Percentiles rank a stretch among this genome's conserved stretches.
Conservation (phyloP, 306 rosid species). For the Hippophae tibetana region DNA sequence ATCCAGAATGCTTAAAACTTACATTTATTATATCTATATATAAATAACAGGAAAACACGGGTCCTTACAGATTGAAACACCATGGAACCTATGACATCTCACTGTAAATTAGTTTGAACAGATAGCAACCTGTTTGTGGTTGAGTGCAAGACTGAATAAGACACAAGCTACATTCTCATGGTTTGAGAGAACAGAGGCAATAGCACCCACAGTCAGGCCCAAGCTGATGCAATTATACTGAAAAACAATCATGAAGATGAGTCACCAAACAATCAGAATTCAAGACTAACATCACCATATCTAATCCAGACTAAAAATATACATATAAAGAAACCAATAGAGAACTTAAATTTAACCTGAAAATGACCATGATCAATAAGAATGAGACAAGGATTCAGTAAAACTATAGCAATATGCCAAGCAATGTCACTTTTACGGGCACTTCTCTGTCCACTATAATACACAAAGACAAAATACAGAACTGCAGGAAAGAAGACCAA, state of each 20-base stretch:
- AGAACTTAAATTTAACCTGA: conserved; percentile 44
- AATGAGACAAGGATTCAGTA: conserved; percentile 65
- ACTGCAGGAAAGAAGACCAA: conserved; percentile 80
- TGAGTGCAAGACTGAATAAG: conserved; percentile 64
- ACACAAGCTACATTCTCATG: conserved; percentile 55
- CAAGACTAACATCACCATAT: neutral
- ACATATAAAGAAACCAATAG: neutral
- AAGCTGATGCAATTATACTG: conserved; percentile 88
- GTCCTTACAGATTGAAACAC: too few relatives aligned
- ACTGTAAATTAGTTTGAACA: neutral
- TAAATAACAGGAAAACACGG: too few relatives aligned
- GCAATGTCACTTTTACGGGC: conserved; percentile 42
- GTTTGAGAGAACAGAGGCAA: conserved; percentile 56
- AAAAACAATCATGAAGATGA: conserved; percentile 8
- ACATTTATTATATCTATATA: too few relatives aligned
- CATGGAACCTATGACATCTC: neutral
- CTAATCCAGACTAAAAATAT: neutral
- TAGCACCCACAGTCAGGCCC: conserved; percentile 74
- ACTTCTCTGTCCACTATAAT: conserved; percentile 29
- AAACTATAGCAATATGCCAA: conserved; percentile 58
- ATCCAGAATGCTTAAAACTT: too few relatives aligned
- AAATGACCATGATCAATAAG: conserved; percentile 84
- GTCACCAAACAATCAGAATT: neutral
- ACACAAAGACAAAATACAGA: conserved; percentile 46
- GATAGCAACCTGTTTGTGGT: conserved; percentile 66